Percentiles rank a stretch among this genome's conserved stretches.
Conservation (phyloP, 495 filamentous ascomycete species). For the Penicillium roqueforti region DNA sequence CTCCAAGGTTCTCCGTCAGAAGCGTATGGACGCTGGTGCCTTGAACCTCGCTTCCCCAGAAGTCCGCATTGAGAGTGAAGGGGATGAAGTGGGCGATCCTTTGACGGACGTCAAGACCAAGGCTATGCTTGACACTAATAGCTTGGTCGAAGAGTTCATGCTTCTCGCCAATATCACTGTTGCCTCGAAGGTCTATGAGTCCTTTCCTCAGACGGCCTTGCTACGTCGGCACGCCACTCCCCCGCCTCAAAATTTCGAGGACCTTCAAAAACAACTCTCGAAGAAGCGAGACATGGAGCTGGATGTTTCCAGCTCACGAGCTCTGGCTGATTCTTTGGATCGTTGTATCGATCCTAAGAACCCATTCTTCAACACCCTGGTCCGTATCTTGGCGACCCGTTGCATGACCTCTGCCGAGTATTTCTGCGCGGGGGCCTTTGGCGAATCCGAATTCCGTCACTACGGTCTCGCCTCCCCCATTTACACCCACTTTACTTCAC, state of each 20-base stretch:
- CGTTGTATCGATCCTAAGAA: slow-evolving; percentile 73
- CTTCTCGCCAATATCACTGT: slow-evolving; percentile 95
- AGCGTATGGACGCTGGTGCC: slow-evolving; percentile 93
- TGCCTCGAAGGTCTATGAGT: slow-evolving; percentile 76
- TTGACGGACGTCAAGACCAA: slow-evolving; percentile 91
- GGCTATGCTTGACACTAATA: slow-evolving; percentile 90
- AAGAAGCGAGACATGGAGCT: slow-evolving; percentile 78
- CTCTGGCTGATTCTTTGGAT: slow-evolving; percentile 87
- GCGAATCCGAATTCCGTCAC: slow-evolving; percentile 90
- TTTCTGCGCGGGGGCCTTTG: slow-evolving; percentile 88
- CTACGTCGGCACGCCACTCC: slow-evolving; percentile 88
- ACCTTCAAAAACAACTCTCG: slow-evolving; percentile 80
- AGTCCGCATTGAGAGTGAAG: slow-evolving; percentile 89
- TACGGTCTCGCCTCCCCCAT: slow-evolving; percentile 95
- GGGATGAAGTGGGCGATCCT: slow-evolving; percentile 93
- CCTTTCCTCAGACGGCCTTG: slow-evolving; percentile 93
- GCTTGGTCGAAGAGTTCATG: slow-evolving; percentile 98
- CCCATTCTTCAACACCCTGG: slow-evolving; percentile 96
- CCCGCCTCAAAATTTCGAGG: slow-evolving; percentile 93
- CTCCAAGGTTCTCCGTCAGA: slow-evolving; percentile 90
- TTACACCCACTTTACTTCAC: slow-evolving; percentile 97
- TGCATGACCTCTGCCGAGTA: slow-evolving; percentile 99
- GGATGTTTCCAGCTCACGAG: slow-evolving; percentile 76
- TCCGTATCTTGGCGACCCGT: slow-evolving; percentile 93
- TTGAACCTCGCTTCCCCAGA: slow-evolving; percentile 93